phyloP scores from a whole-genome alignment of 164 flowering plant species.

The Macadamia tetraphylla region DNA sequence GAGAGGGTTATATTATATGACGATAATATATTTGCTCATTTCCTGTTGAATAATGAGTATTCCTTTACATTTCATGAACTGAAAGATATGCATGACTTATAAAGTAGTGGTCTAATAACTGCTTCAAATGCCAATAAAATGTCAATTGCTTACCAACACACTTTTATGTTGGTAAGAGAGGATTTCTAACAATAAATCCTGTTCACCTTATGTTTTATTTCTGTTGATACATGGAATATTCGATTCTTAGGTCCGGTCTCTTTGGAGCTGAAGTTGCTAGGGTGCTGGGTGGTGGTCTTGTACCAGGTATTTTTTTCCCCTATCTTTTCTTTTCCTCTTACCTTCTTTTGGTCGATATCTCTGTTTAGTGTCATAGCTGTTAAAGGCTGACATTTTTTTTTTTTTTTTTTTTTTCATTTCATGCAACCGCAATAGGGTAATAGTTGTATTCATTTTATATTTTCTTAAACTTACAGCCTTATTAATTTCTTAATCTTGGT shows the following conservation, averaged over 20 bases:
- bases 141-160: not conserved
- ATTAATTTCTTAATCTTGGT: too few relatives aligned
- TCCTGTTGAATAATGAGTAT: too few relatives aligned
- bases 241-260: conserved; percentile 51
- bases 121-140: too few relatives aligned
- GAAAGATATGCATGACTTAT: too few relatives aligned
- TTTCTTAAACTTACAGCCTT: too few relatives aligned
- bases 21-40: too few relatives aligned
- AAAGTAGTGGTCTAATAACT: too few relatives aligned
- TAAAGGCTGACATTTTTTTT: too few relatives aligned
- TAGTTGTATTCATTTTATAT: too few relatives aligned
- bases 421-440: too few relatives aligned
- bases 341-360: not conserved
- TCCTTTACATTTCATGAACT: too few relatives aligned
- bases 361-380: not conserved
- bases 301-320: conserved; percentile 55
- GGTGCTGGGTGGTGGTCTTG: conserved; percentile 98
- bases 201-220: not conserved
- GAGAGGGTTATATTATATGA: too few relatives aligned
- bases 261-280: conserved; percentile 85
- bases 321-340: not conserved
- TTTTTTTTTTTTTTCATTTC: not conserved
- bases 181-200: not conserved
- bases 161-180: not conserved
- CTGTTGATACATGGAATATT: not conserved